A percentile compares a stretch with the other conserved stretches of the same genome.
Evolutionary conservation across 305 asterid genomes (phyloP).

Genomic region (Ilex paraguariensis): DNA sequence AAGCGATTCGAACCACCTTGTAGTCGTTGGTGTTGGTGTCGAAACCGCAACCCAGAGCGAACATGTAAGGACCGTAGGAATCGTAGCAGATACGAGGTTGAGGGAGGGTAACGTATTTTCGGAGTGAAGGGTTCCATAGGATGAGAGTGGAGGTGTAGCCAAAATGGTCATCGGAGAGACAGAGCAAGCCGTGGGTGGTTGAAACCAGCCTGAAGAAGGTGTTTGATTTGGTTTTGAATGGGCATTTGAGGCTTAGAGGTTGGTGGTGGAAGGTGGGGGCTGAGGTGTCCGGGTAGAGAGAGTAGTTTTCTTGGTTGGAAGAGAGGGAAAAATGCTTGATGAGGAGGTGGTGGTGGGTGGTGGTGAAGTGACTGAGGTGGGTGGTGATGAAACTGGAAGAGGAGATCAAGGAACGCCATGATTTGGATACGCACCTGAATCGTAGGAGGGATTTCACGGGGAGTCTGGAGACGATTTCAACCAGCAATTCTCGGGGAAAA

Average conservation of each 20-base stretch:
- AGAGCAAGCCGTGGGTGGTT: slow-evolving; percentile 5
- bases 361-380: slow-evolving; percentile 2
- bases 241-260: background rate
- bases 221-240: background rate
- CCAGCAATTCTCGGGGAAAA: too few species aligned
- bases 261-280: background rate
- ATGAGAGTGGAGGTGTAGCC: background rate
- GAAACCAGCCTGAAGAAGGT: slow-evolving; percentile 8
- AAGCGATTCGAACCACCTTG: too few species aligned
- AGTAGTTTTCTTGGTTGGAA: slow-evolving; percentile 2
- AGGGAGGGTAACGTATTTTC: too few species aligned
- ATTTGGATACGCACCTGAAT: slow-evolving; percentile 11
- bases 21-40: too few species aligned
- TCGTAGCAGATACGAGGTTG: too few species aligned
- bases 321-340: background rate
- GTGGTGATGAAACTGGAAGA: slow-evolving; percentile 6
- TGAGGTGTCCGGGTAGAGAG: too few species aligned
- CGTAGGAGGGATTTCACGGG: too few species aligned
- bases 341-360: background rate
- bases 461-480: too few species aligned
- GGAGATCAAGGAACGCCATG: slow-evolving; percentile 10
- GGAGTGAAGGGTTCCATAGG: too few species aligned
- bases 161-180: slow-evolving; percentile 11
- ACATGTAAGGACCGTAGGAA: too few species aligned
- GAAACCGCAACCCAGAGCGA: too few species aligned